These are phyloP conservation scores for Gypsophila paniculata DNA, from an alignment of 179 eudicot species.

Conservation along the genomic window DNA sequence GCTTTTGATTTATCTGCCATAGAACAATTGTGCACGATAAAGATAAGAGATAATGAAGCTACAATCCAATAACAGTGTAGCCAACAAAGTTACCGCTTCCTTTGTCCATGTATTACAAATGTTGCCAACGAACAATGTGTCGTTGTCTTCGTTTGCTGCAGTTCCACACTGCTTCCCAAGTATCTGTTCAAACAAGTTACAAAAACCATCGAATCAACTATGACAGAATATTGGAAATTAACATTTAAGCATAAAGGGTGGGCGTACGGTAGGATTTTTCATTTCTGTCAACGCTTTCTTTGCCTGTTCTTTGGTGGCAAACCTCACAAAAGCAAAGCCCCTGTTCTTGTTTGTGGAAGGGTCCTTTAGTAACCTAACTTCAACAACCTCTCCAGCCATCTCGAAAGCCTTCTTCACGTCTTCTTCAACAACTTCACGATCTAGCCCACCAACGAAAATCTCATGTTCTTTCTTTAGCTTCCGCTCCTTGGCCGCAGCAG, in stretches of 20 bases:
- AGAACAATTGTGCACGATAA: slow-evolving; percentile 10
- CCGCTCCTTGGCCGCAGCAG: slow-evolving; percentile 66
- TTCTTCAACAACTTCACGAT: slow-evolving; percentile 61
- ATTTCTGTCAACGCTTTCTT: slow-evolving; percentile 64
- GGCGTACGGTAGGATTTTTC: slow-evolving; percentile 74
- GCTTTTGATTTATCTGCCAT: slow-evolving; percentile 65
- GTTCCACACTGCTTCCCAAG: slow-evolving; percentile 76
- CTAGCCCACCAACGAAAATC: slow-evolving; percentile 86
- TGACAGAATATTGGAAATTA: slow-evolving; percentile 1
- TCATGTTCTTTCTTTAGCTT: slow-evolving; percentile 67
- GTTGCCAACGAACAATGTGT: slow-evolving; percentile 74
- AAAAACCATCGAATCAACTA: background rate
- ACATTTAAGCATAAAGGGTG: background rate
- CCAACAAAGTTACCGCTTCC: slow-evolving; percentile 55
- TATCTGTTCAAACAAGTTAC: slow-evolving; percentile 36
- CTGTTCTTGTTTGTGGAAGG: slow-evolving; percentile 57
- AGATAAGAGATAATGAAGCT: slow-evolving; percentile 3
- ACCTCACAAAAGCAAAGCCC: slow-evolving; percentile 85
- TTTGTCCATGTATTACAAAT: slow-evolving; percentile 91
- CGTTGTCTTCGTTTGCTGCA: slow-evolving; percentile 81
- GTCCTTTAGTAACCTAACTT: slow-evolving; percentile 59
- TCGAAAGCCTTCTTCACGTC: slow-evolving; percentile 69
- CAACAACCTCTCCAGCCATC: slow-evolving; percentile 69
- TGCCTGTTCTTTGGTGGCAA: slow-evolving; percentile 81
- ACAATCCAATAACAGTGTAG: background rate